Conservation (phyloP, 1,139 yeast genomes). For the Nakaseomyces nivariensis region DNA sequence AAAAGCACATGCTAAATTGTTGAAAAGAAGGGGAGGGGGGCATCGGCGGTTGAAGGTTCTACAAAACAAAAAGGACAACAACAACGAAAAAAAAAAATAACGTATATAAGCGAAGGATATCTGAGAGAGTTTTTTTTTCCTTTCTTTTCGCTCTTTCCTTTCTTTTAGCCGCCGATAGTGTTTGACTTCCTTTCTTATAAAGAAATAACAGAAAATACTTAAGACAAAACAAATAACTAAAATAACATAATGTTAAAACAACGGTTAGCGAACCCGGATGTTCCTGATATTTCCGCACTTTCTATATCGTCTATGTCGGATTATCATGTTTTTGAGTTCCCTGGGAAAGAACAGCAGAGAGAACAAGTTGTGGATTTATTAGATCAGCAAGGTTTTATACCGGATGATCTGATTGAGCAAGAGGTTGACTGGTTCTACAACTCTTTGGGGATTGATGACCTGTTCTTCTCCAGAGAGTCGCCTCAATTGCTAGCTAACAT, state of each 20-base stretch:
- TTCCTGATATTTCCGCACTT: constrained; percentile 32
- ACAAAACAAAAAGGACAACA: too few relatives aligned
- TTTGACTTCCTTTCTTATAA: too few relatives aligned
- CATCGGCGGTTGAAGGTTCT: too few relatives aligned
- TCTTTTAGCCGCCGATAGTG: neutral
- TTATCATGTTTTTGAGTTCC: constrained; percentile 65
- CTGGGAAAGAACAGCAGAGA: constrained; percentile 73
- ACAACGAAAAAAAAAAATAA: neutral
- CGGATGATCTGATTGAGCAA: constrained; percentile 72
- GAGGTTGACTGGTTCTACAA: constrained; percentile 90
- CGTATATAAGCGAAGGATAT: neutral
- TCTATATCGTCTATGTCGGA: constrained; percentile 42
- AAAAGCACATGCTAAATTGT: too few relatives aligned
- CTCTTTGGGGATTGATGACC: constrained; percentile 80
- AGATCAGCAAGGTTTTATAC: constrained; percentile 80
- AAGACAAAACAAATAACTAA: neutral
- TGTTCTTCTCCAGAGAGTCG: constrained; percentile 79
- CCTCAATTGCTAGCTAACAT: constrained; percentile 74
- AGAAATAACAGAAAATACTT: neutral
- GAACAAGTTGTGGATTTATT: constrained; percentile 74
- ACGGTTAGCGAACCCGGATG: neutral
- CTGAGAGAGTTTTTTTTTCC: neutral
- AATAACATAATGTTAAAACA: neutral
- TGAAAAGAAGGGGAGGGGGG: too few relatives aligned
- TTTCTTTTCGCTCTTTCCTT: neutral